Evolutionary conservation across 2,329 filamentous ascomycete species (phyloP).

Genomic region (Emmonsia crescens): DNA sequence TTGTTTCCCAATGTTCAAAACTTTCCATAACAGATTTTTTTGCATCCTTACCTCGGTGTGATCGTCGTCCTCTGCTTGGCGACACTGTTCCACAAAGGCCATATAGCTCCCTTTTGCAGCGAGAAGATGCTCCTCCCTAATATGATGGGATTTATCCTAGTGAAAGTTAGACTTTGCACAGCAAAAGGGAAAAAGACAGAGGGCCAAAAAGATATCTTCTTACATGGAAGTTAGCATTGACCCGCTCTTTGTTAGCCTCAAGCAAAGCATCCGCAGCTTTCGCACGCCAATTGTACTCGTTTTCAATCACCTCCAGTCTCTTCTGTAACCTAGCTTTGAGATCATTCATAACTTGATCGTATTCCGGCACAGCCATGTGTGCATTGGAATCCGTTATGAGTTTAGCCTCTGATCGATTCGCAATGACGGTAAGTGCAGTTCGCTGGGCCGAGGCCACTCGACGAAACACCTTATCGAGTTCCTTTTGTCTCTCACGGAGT

Average conservation of each 20-base stretch:
- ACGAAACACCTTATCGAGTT: slow-evolving; percentile 33
- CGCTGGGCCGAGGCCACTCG: slow-evolving; percentile 32
- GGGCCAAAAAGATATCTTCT: slow-evolving; percentile 5
- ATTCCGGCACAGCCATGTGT: slow-evolving; percentile 31
- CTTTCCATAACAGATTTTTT: slow-evolving; percentile 8
- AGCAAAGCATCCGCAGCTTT: slow-evolving; percentile 21
- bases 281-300: slow-evolving; percentile 25
- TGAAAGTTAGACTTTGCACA: slow-evolving; percentile 2
- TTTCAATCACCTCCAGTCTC: slow-evolving; percentile 20
- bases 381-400: slow-evolving; percentile 32
- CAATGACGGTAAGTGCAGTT: slow-evolving; percentile 30
- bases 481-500: slow-evolving; percentile 32
- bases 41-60: slow-evolving; percentile 26
- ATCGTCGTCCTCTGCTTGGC: slow-evolving; percentile 31
- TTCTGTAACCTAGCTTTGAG: slow-evolving; percentile 21
- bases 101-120: slow-evolving; percentile 32
- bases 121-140: slow-evolving; percentile 29
- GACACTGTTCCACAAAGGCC: slow-evolving; percentile 28
- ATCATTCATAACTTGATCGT: slow-evolving; percentile 24
- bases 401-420: slow-evolving; percentile 28
- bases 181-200: background rate
- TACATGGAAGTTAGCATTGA: slow-evolving; percentile 26
- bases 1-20: background rate
- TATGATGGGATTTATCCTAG: slow-evolving; percentile 20
- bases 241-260: slow-evolving; percentile 22